Base-by-base conservation (phyloP, 345 rosid genomes). In the Ailanthus altissimus region DNA sequence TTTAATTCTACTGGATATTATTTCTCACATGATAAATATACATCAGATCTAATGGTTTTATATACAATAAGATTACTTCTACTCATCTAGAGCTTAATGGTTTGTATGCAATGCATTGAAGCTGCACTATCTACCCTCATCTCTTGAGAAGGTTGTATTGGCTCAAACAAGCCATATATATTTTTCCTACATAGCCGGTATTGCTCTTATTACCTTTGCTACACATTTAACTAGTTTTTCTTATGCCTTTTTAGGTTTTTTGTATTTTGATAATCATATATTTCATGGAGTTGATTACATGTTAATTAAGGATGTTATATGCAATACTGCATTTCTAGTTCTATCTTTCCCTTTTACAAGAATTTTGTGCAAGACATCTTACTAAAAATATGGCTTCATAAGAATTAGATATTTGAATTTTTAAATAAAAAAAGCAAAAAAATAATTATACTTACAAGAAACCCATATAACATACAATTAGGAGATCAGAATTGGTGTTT, bases 131-230 rank as follows among this genome's bases (percentile, higher is more conserved):
- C n/a, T n/a, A 93, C 57, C 90, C 94, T 84, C 82, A 1, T 32
- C 97, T 16, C 85, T 93, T 78, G 98, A 96, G 86, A 93, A 87
- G 86, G 90, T 91, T 26, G 82, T 92, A 45, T 81, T 92, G 79
- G 88, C 88, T 79, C 99, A 93, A 75, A 93, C 92, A 71, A 93
- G 88, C 78, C 98, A 93, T 77, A 80, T 93, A 72, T 97, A 93
- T 85, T 92, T 93, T 86, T 94, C 99, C 18, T 96, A 96, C 85
- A 89, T 95, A 45, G 92, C 97, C 81, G 98, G 99, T 93, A 83
- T 82, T 88, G 79, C 81, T 82, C 75, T 78, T 60, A 59, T 32
- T 81, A 67, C 75, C 68, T 77, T 56, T 65, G 70, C 65, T 75
- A 49, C 32, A 50, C 53, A 61, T 77, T 76, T 79, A 67, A 73